phyloP scores from a whole-genome alignment of 164 flowering plant species.

The Chimonanthus salicifolius region DNA sequence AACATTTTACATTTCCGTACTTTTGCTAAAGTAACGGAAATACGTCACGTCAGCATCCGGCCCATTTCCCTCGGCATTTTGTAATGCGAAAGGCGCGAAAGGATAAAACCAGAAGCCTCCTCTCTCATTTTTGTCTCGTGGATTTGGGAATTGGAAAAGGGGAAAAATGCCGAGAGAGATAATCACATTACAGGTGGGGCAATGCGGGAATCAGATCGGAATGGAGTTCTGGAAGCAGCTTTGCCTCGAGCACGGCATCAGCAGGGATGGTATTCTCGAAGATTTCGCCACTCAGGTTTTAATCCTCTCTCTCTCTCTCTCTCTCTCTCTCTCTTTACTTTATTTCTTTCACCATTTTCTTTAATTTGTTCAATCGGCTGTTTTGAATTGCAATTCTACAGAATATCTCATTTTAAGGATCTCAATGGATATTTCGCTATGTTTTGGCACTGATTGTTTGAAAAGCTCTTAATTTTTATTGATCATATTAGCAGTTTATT shows the following conservation, averaged over 20 bases:
- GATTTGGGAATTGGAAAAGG: background rate
- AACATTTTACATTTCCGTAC: no score
- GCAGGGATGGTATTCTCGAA: constrained; percentile 95
- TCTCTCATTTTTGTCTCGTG: background rate
- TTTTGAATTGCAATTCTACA: background rate
- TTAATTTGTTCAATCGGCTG: no score
- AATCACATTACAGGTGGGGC: constrained; percentile 95
- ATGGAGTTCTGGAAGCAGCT: constrained; percentile 99
- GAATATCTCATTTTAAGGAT: background rate
- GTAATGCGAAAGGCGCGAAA: background rate
- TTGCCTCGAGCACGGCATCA: constrained; percentile 97
- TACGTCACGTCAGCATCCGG: no score
- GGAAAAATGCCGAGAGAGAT: constrained; percentile 94
- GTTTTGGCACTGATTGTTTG: background rate
- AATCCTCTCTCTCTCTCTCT: no score
- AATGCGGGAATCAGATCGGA: constrained; percentile 99
- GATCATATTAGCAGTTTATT: background rate
- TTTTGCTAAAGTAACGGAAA: no score
- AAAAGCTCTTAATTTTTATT: background rate
- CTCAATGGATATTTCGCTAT: no score
- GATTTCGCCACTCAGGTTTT: constrained; percentile 96
- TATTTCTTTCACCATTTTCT: no score
- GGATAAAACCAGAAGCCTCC: background rate
- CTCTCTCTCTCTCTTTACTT: no score
- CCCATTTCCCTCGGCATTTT: no score